Evolutionary conservation across 2,329 filamentous ascomycete genomes (phyloP).

Genomic region (Diaporthe sp.): DNA sequence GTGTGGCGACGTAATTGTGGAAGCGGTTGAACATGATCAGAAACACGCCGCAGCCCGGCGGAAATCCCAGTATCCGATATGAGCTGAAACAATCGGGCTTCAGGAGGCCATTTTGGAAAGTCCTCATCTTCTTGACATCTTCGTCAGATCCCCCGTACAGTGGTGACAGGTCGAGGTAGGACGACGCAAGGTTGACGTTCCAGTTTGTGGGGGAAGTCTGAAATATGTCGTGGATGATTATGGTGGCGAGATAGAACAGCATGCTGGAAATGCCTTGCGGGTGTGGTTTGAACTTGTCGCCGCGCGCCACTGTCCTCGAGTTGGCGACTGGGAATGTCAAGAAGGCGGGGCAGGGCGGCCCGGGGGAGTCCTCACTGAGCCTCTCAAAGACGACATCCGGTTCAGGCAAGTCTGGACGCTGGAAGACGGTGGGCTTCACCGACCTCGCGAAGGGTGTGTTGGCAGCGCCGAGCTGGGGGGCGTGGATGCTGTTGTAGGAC

Average conservation of each 20-base stretch:
- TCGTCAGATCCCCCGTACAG: slow-evolving; percentile 75
- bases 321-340: background rate
- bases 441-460: slow-evolving; percentile 76
- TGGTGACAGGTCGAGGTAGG: slow-evolving; percentile 79
- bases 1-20: slow-evolving; percentile 71
- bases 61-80: slow-evolving; percentile 72
- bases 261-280: slow-evolving; percentile 73
- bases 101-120: slow-evolving; percentile 66
- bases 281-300: slow-evolving; percentile 69
- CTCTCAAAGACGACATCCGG: slow-evolving; percentile 75
- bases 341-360: no score
- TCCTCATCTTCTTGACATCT: slow-evolving; percentile 49
- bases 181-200: slow-evolving; percentile 74
- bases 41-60: slow-evolving; percentile 74
- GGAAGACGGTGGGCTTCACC: slow-evolving; percentile 66
- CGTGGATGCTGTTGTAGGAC: slow-evolving; percentile 65
- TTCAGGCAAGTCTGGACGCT: slow-evolving; percentile 68
- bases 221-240: slow-evolving; percentile 73
- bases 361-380: slow-evolving; percentile 47
- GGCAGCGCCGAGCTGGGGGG: slow-evolving; percentile 72
- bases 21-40: slow-evolving; percentile 77
- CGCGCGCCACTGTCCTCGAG: slow-evolving; percentile 52
- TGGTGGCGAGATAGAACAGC: slow-evolving; percentile 79
- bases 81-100: slow-evolving; percentile 79
- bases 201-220: slow-evolving; percentile 71